A percentile compares a stretch with the other conserved stretches of the same genome.
phyloP scores from a whole-genome alignment of 352 stramenopile species.

The Halophytophthora batemanensis region DNA sequence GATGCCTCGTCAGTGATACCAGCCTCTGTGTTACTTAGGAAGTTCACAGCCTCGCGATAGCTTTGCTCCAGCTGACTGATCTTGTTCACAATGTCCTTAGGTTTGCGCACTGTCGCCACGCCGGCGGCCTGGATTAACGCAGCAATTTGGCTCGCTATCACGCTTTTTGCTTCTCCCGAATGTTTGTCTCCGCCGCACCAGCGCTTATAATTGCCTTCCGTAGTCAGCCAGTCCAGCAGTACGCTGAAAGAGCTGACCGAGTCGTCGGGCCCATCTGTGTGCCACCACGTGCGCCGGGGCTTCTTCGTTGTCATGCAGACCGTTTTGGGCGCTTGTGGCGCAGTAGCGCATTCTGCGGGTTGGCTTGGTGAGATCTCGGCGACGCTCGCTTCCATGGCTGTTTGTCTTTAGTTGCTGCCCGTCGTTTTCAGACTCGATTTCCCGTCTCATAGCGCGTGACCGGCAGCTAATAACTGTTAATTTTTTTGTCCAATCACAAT shows the following conservation, averaged over 20 bases:
- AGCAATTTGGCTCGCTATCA: not conserved
- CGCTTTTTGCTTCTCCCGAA: slow-evolving; percentile 1
- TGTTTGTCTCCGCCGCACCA: not conserved
- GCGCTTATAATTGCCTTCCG: slow-evolving; percentile 1
- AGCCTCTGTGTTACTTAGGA: slow-evolving; percentile 10
- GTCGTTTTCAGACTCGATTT: too few relatives aligned
- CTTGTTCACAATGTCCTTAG: slow-evolving; percentile 19
- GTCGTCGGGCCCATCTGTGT: not conserved
- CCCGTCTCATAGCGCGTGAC: too few relatives aligned
- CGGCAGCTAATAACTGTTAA: too few relatives aligned
- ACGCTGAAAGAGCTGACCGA: slow-evolving; percentile 4
- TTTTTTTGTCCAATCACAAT: too few relatives aligned
- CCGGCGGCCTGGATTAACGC: not conserved
- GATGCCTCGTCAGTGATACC: slow-evolving; percentile 9
- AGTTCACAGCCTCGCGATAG: slow-evolving; percentile 11
- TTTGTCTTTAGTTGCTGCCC: too few relatives aligned
- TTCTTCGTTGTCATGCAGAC: too few relatives aligned
- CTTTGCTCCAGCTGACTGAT: slow-evolving; percentile 14
- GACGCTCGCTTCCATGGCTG: too few relatives aligned
- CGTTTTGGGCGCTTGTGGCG: too few relatives aligned
- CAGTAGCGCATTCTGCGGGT: too few relatives aligned
- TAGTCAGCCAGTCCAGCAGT: slow-evolving; percentile 2
- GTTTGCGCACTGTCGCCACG: not conserved
- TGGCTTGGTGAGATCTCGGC: too few relatives aligned
- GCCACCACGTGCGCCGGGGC: too few relatives aligned